These are phyloP conservation scores for Ogataea ramenticola DNA, from an alignment of 805 yeast genomes.

Conservation along the genomic window DNA sequence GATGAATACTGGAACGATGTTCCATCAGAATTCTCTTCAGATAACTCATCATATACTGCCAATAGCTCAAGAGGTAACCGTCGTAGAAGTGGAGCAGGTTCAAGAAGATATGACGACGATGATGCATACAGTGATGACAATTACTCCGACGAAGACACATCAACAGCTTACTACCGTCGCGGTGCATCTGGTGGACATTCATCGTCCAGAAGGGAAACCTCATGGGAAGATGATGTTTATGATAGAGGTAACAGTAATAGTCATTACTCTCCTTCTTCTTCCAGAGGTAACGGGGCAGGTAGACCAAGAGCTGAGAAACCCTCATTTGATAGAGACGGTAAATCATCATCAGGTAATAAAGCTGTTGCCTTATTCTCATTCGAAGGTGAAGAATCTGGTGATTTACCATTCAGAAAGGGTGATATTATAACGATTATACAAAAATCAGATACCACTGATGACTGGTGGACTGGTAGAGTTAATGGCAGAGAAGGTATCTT, in stretches of 20 bases:
- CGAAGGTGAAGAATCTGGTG: slow-evolving; percentile 91
- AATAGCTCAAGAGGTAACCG: slow-evolving; percentile 9
- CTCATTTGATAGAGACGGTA: slow-evolving; percentile 19
- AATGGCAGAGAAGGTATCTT: slow-evolving; percentile 85
- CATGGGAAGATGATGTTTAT: slow-evolving; percentile 87
- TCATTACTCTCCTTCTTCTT: slow-evolving; percentile 14
- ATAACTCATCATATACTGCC: slow-evolving; percentile 21
- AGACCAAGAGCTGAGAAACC: slow-evolving; percentile 28
- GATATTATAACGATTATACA: slow-evolving; percentile 84
- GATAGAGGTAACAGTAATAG: slow-evolving; percentile 32
- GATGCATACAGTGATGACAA: slow-evolving; percentile 24
- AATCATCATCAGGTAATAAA: slow-evolving; percentile 38
- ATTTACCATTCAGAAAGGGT: slow-evolving; percentile 87
- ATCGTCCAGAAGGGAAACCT: slow-evolving; percentile 19
- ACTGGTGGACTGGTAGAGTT: slow-evolving; percentile 97
- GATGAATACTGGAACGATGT: slow-evolving; percentile 72
- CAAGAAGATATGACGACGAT: slow-evolving; percentile 15
- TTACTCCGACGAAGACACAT: slow-evolving; percentile 33
- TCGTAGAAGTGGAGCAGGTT: slow-evolving; percentile 7
- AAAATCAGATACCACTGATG: slow-evolving; percentile 82
- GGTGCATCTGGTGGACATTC: slow-evolving; percentile 5
- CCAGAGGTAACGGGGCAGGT: slow-evolving; percentile 18
- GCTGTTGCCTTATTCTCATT: slow-evolving; percentile 88
- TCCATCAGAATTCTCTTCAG: slow-evolving; percentile 60
- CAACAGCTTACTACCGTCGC: slow-evolving; percentile 16